Conservation (phyloP, 352 stramenopile genomes). For the Globisporangium acanthophoron region DNA sequence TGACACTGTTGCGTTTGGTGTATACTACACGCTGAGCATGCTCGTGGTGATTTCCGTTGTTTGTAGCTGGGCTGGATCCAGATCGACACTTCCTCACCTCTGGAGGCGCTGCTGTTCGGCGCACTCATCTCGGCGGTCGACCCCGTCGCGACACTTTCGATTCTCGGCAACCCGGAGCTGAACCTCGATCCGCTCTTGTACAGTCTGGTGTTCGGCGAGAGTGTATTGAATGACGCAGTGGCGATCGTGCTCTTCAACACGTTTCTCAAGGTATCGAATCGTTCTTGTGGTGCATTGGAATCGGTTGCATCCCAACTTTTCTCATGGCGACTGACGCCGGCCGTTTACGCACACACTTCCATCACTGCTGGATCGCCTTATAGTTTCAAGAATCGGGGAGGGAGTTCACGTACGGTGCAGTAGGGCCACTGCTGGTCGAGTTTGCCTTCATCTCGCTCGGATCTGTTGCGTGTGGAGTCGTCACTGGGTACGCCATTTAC, state of each 20-base stretch:
- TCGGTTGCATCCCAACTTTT: too few relatives aligned
- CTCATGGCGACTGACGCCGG: background rate
- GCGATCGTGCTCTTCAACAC: slow-evolving; percentile 97
- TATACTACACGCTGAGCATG: too few relatives aligned
- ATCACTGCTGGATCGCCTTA: background rate
- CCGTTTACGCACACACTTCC: background rate
- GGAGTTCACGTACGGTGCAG: slow-evolving; percentile 61
- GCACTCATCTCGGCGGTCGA: slow-evolving; percentile 95
- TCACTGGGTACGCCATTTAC: slow-evolving; percentile 41
- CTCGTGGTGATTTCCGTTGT: too few relatives aligned
- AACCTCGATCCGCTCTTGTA: slow-evolving; percentile 87
- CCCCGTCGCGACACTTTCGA: slow-evolving; percentile 94
- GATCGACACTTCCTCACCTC: slow-evolving; percentile 90
- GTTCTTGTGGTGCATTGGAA: too few relatives aligned
- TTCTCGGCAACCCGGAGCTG: slow-evolving; percentile 92
- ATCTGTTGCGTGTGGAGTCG: slow-evolving; percentile 68
- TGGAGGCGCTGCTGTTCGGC: slow-evolving; percentile 95
- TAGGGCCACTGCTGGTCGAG: slow-evolving; percentile 56
- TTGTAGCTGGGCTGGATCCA: slow-evolving; percentile 61
- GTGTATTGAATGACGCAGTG: slow-evolving; percentile 96
- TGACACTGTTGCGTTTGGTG: background rate
- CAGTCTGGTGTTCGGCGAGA: slow-evolving; percentile 96
- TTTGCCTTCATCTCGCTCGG: slow-evolving; percentile 79
- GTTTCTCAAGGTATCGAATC: slow-evolving; percentile 78
- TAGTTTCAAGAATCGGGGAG: slow-evolving; percentile 75